Evolutionary conservation across 768 basidiomycete genomes (phyloP).

Genomic region (Xerocomellus amylosporus): DNA sequence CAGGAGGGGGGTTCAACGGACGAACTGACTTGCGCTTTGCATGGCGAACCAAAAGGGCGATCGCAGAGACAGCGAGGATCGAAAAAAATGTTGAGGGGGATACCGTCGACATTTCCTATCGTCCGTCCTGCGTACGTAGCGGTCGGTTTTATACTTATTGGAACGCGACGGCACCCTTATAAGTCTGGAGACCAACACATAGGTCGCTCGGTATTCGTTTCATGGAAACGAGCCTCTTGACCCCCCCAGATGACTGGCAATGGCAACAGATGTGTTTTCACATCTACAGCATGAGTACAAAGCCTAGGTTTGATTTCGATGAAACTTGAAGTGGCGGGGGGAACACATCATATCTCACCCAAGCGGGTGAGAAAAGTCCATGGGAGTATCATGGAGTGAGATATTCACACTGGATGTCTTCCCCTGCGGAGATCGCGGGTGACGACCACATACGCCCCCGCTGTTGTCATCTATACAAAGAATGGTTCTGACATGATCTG

Average conservation of each 20-base stretch:
- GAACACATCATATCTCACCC: not conserved
- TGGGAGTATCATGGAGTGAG: not conserved
- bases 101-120: constrained; percentile 4
- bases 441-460: not conserved
- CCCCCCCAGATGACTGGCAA: not conserved
- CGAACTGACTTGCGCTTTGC: constrained; percentile 10
- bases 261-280: not conserved
- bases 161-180: not conserved
- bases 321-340: not conserved
- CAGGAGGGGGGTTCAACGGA: constrained; percentile 23
- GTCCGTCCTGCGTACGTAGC: not conserved
- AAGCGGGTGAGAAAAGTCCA: not conserved
- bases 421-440: not conserved
- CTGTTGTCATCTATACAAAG: constrained; percentile 1
- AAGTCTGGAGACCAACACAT: constrained; percentile 1
- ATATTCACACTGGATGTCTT: not conserved
- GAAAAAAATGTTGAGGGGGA: constrained; percentile 7
- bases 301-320: not conserved
- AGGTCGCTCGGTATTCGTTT: constrained; percentile 9
- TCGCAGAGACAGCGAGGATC: constrained; percentile 1
- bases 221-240: not conserved
- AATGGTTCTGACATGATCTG: not conserved
- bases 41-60: constrained; percentile 10
- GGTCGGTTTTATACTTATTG: constrained; percentile 16
- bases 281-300: not conserved